Conservation (phyloP, 129 eudicot species). For the Tanacetum coccineum region DNA sequence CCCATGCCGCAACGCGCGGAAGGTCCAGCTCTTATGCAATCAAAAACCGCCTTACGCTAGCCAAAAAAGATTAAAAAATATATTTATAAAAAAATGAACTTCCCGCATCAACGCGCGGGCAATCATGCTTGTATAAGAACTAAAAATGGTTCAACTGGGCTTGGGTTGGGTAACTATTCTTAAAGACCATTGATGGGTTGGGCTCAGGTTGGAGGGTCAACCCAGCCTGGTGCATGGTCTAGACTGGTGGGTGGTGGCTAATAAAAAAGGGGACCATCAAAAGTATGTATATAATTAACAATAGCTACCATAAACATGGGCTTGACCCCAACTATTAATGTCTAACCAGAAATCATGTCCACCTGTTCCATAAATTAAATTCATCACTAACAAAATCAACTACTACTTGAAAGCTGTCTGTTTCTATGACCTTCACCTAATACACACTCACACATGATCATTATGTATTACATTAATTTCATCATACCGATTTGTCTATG, state of each 20-base stretch:
- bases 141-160: slow-evolving; percentile 1
- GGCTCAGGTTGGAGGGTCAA: slow-evolving; percentile 10
- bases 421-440: slow-evolving; percentile 36
- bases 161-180: not conserved
- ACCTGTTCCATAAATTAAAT: slow-evolving; percentile 30
- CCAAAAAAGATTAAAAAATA: no score
- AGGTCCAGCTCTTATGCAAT: no score
- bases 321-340: slow-evolving; percentile 40
- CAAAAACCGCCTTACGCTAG: no score
- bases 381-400: slow-evolving; percentile 24
- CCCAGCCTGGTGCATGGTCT: slow-evolving; percentile 15
- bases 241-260: slow-evolving; percentile 15
- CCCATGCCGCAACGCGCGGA: no score
- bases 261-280: slow-evolving; percentile 24
- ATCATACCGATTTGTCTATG: slow-evolving; percentile 22
- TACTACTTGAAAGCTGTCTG: slow-evolving; percentile 32
- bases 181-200: not conserved
- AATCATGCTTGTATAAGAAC: no score
- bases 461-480: slow-evolving; percentile 33
- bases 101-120: no score
- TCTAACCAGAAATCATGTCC: slow-evolving; percentile 32
- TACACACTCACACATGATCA: slow-evolving; percentile 28
- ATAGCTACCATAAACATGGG: slow-evolving; percentile 23
- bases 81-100: no score
- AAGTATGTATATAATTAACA: slow-evolving; percentile 1